These are phyloP conservation scores for Rosa lucieae DNA, from an alignment of 306 rosid species.

Conservation along the genomic window DNA sequence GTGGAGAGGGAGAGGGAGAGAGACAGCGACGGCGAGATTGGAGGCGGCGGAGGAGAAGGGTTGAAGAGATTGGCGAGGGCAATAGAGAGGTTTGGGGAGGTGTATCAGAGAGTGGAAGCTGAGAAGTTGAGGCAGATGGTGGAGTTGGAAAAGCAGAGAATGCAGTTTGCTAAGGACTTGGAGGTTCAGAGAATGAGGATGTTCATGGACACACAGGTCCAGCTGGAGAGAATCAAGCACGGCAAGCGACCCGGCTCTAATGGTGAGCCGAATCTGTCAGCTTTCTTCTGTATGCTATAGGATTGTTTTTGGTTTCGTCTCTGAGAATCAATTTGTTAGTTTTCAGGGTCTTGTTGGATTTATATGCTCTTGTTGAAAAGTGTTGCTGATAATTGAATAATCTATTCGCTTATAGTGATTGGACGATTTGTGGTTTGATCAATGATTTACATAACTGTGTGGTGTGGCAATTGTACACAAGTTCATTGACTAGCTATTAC, in stretches of 20 bases:
- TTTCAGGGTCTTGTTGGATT: conserved; percentile 13
- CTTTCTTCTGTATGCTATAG: not conserved
- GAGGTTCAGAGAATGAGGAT: conserved; percentile 88
- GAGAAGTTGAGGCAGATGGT: conserved; percentile 88
- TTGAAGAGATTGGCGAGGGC: conserved; percentile 77
- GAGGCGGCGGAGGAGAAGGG: conserved; percentile 64
- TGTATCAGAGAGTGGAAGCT: conserved; percentile 81
- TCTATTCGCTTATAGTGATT: not conserved
- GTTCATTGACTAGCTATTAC: not conserved
- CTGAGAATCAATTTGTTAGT: not conserved
- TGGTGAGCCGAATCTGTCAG: conserved; percentile 47
- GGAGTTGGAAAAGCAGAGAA: conserved; percentile 94
- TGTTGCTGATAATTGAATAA: not conserved
- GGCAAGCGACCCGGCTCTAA: conserved; percentile 72
- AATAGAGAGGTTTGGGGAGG: conserved; percentile 74
- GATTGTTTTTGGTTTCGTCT: not conserved
- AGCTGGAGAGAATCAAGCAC: conserved; percentile 86
- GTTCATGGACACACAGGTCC: conserved; percentile 91
- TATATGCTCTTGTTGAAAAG: not conserved
- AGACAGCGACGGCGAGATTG: conserved; percentile 31
- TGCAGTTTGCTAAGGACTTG: conserved; percentile 86
- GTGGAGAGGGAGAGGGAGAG: conserved; percentile 56
- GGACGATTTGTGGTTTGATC: not conserved
- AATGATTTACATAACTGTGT: not conserved
- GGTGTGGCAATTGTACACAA: not conserved